These are phyloP conservation scores for Crepidotus variabilis DNA, from an alignment of 768 basidiomycete genomes.

Conservation along the genomic window DNA sequence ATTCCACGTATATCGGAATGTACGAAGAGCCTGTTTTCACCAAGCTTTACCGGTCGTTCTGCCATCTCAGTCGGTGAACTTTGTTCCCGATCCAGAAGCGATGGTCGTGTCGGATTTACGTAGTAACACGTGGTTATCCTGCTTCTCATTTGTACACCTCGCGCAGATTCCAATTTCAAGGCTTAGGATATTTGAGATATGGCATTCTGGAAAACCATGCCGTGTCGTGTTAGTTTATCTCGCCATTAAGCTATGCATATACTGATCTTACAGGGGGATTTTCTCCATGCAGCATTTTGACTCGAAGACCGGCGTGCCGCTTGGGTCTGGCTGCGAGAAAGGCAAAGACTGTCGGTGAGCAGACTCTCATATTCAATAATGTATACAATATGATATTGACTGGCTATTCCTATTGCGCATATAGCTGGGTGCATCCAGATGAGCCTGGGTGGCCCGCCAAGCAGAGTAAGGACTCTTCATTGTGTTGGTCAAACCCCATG, in stretches of 20 bases:
- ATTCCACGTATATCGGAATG: neutral
- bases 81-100: neutral
- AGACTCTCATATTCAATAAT: too few species aligned
- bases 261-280: neutral
- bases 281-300: constrained; percentile 40
- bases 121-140: neutral
- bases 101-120: neutral
- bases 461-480: neutral
- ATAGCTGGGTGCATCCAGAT: constrained; percentile 46
- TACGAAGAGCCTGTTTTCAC: neutral
- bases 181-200: neutral
- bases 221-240: constrained; percentile 39
- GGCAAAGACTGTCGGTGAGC: constrained; percentile 48
- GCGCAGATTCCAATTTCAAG: neutral
- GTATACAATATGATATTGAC: neutral
- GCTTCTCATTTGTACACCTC: too few species aligned
- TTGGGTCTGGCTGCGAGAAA: constrained; percentile 41
- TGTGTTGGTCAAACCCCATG: neutral
- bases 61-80: neutral
- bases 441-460: constrained; percentile 39
- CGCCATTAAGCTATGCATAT: neutral
- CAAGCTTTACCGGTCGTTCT: neutral
- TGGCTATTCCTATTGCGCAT: neutral
- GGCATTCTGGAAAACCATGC: constrained; percentile 35
- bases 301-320: constrained; percentile 29